Evolutionary conservation across 2,329 filamentous ascomycete species (phyloP).

Genomic region (Colletotrichum sp.): DNA sequence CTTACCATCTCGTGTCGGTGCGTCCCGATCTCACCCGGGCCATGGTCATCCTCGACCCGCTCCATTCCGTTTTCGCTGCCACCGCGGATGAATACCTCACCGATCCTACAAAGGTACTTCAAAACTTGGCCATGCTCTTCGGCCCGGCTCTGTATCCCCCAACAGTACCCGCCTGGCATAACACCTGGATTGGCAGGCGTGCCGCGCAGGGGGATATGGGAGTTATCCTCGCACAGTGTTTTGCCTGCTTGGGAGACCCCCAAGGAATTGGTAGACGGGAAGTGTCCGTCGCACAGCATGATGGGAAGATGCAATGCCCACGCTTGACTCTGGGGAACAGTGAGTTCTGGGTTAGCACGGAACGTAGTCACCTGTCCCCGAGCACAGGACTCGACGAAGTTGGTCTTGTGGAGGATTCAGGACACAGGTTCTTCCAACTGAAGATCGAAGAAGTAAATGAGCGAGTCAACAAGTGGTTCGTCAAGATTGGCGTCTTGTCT

Average conservation of each 20-base stretch:
- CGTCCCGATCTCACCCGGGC: constrained; percentile 1
- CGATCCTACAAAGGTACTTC: not conserved
- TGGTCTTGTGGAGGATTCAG: not conserved
- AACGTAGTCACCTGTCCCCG: not conserved
- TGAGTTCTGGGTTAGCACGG: not conserved
- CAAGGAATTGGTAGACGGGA: not conserved
- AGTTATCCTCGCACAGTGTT: not conserved
- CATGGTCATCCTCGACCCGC: not conserved
- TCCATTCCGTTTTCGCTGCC: not conserved
- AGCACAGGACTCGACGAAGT: constrained; percentile 1
- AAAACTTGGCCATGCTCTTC: not conserved
- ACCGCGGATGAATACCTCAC: not conserved
- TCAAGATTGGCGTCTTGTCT: not conserved
- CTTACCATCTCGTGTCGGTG: not conserved
- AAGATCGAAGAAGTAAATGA: not conserved
- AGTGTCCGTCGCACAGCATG: not conserved
- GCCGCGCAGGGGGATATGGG: not conserved
- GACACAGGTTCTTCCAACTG: not conserved
- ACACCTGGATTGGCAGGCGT: not conserved
- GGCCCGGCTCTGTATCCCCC: not conserved
- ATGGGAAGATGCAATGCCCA: not conserved
- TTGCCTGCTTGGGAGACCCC: not conserved
- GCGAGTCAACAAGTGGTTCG: not conserved
- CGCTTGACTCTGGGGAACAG: not conserved
- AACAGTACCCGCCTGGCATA: constrained; percentile 1